Conservation (phyloP, 352 stramenopile species). For the Phytopythium boreale region DNA sequence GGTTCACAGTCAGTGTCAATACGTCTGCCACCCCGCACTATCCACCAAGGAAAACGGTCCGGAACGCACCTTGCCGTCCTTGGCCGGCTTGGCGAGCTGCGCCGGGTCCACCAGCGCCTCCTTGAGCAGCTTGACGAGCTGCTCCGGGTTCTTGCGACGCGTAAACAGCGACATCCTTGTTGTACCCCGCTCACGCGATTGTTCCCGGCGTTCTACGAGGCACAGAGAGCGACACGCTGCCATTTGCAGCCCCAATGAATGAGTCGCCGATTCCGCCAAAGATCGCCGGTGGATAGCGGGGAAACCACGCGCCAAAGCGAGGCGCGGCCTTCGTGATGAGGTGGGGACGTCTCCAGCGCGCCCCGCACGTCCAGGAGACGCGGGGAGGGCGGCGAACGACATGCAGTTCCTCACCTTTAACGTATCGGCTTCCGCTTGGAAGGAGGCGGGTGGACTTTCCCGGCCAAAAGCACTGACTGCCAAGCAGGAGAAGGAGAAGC, state of each 20-base stretch:
- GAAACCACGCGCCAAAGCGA: background rate
- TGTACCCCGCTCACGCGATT: background rate
- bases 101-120: slow-evolving; percentile 60
- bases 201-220: background rate
- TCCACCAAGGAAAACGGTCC: background rate
- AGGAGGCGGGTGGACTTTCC: background rate
- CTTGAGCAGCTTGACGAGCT: slow-evolving; percentile 80
- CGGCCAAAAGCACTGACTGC: background rate
- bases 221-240: background rate
- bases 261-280: background rate
- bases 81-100: slow-evolving; percentile 45
- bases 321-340: background rate
- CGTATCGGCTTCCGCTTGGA: background rate
- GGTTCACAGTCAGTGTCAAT: background rate
- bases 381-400: background rate
- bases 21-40: background rate
- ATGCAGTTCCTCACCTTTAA: background rate
- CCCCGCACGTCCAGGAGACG: background rate
- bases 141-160: slow-evolving; percentile 74
- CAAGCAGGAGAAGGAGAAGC: background rate
- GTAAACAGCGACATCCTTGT: slow-evolving; percentile 64
- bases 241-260: background rate
- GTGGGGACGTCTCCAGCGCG: background rate
- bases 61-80: slow-evolving; percentile 47
- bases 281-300: background rate